Percentiles rank a stretch among this genome's conserved stretches.
These are phyloP conservation scores for Cicer arietinum DNA, from an alignment of 306 rosid species.

Conservation along the genomic window DNA sequence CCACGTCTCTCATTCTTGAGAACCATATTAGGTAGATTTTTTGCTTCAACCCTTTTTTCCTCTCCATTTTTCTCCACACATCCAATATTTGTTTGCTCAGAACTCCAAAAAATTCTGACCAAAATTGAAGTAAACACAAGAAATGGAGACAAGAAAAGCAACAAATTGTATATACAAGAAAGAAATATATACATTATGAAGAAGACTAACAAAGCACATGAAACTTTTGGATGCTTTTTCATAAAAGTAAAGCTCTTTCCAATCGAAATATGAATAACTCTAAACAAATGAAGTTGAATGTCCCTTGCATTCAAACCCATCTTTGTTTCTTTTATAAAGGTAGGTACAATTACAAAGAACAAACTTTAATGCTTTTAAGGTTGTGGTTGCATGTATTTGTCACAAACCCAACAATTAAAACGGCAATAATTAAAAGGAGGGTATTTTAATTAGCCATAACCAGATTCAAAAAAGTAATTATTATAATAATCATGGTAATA, in stretches of 20 bases:
- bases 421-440: constrained; percentile 20
- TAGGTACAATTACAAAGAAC: not conserved
- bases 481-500: constrained; percentile 33
- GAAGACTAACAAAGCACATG: constrained; percentile 48
- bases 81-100: constrained; percentile 53
- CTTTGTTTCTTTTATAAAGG: constrained; percentile 38
- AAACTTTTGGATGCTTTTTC: constrained; percentile 58
- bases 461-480: constrained; percentile 26
- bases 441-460: constrained; percentile 38
- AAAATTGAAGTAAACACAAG: constrained; percentile 56
- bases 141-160: constrained; percentile 70
- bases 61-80: constrained; percentile 27
- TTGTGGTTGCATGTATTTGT: constrained; percentile 2
- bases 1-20: constrained; percentile 15
- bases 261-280: constrained; percentile 49
- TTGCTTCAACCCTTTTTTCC: constrained; percentile 30
- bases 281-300: constrained; percentile 50
- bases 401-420: constrained; percentile 2
- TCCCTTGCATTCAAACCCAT: constrained; percentile 74
- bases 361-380: constrained; percentile 33
- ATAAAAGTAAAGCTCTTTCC: constrained; percentile 45
- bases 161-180: constrained; percentile 51
- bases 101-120: constrained; percentile 71
- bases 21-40: not conserved
- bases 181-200: constrained; percentile 61